Evolutionary conservation across 257 asterid genomes (phyloP).

Genomic region (Nicotiana tabacum): DNA sequence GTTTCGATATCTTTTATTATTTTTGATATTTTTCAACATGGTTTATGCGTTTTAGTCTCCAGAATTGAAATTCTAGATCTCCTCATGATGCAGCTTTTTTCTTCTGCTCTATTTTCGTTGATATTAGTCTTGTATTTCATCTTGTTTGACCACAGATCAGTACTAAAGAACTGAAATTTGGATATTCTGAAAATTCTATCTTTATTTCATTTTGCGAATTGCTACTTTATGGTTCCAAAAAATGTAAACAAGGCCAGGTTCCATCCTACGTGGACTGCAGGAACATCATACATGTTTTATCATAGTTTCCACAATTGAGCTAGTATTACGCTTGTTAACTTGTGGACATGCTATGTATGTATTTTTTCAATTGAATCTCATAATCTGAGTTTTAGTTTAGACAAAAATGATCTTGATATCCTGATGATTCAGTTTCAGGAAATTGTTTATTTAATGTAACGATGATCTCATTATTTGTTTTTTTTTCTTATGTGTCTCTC

Average conservation of each 20-base stretch:
- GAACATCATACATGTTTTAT: neutral
- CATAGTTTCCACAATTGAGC: neutral
- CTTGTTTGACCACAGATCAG: neutral
- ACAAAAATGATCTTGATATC: neutral
- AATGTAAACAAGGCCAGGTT: neutral
- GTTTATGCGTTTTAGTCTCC: neutral
- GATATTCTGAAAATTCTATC: neutral
- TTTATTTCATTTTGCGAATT: neutral
- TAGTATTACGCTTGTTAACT: neutral
- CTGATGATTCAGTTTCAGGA: neutral
- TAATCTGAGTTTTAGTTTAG: no score
- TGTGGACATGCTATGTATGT: neutral
- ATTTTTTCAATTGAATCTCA: neutral
- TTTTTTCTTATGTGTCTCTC: neutral
- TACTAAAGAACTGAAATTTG: neutral
- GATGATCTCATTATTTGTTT: neutral
- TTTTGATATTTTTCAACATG: neutral
- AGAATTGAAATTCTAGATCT: neutral
- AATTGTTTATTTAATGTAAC: neutral
- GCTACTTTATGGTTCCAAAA: neutral
- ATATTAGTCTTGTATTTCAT: neutral
- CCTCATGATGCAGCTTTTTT: neutral
- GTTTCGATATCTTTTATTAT: neutral
- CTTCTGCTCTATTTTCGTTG: neutral
- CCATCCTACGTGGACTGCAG: neutral